Base-by-base conservation (phyloP, 495 filamentous ascomycete genomes). In the Hypoxylon rickii region DNA sequence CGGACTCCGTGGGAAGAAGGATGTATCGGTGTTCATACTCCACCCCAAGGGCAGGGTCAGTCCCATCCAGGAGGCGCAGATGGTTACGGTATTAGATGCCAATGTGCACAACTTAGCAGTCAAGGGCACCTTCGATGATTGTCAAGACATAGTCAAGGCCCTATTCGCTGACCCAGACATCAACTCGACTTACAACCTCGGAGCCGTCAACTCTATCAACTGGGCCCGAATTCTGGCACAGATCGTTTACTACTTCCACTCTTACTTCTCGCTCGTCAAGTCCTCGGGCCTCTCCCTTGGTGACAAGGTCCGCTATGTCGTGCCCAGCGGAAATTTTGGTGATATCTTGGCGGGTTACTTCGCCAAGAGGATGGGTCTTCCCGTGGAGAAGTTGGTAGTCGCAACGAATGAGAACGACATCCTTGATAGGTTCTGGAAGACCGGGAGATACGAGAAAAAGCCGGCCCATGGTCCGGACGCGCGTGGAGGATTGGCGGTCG, bases 401-500 rank as follows among this genome's bases (percentile, higher is more conserved):
- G 90, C 92, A 0, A 95, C 91, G 19, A 96, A 96, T 67, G 89
- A 90, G 72, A 96, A 96, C 76, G 93, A 96, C 66, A 96, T 96
- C 51, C 78, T 90, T 12, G 77, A 89, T 68, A 78, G 90, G 33
- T 95, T 95, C 81, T 94, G 87, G 83, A 83, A 86, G 75, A 89
- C 85, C 3, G 87, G 88, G 15, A 76, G 79, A 19, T 93, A 94
- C 64, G 89, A 92, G 76, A 94, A 93, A 76, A 76, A 89, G 20
- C 73, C 84, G 1, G 78, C 82, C 13, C 71, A 79, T 32, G 81
- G 81, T 45, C 44, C 60, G 16, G 76, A 74, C 17, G 81, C 81
- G 0, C 73, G 83, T 54, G 84, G 81, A 15, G 85, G 84, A 5
- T 55, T 87, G 16, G 66, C 63, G 3, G 75, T 73, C 24, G 86